Evolutionary conservation across 805 yeast species (phyloP), one percentile per base, ranked within the genome.

Genomic region (Wickerhamiella galacta): DNA sequence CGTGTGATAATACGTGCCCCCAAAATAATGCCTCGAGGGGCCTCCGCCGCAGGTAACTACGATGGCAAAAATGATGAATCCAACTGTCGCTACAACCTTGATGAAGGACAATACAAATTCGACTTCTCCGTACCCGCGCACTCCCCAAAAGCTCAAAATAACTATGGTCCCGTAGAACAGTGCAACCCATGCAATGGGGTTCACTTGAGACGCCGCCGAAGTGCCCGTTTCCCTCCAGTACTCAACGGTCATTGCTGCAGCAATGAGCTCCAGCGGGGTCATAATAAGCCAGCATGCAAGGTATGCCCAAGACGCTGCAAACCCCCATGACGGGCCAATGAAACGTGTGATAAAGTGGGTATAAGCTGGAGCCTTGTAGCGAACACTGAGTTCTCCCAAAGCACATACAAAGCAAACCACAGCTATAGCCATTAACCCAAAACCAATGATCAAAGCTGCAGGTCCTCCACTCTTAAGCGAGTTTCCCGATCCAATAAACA

Each of bases 301-400:
- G 46, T 74, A 74, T 47, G 71, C 69, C 77, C 76, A 70, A 27
- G 75, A 77, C 45, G 70, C 66, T 20, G 79, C 70, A 44, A 73
- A 71, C 2, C 79, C 79, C 46, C 71, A 57, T 4, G 75, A 66
- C 6, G 72, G 72, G 39, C 72, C 79, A 29, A 72, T 58, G 39
- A 72, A 63, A 40, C 78, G 59, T 34, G 68, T 60, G 38, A 70
- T 66, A 49, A 62, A 70, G 31, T 66, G 61, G 28, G 70, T 65
- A 47, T 68, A 70, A 16, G 72, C 63, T 49, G 76, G 75, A n/a
- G 66, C 42, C 44, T 64, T 75, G 61, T 59, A 76, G 48, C 66
- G 63, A 44, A 61, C 80, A 50, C 76, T 75, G 38, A 73, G 59
- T 52, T 72, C 80, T 34, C 80, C 81, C 38, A 75, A 64, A 12